A percentile compares a stretch with the other conserved stretches of the same genome.
Evolutionary conservation across 2,329 filamentous ascomycete genomes (phyloP).

Genomic region (Monilinia fructigena): DNA sequence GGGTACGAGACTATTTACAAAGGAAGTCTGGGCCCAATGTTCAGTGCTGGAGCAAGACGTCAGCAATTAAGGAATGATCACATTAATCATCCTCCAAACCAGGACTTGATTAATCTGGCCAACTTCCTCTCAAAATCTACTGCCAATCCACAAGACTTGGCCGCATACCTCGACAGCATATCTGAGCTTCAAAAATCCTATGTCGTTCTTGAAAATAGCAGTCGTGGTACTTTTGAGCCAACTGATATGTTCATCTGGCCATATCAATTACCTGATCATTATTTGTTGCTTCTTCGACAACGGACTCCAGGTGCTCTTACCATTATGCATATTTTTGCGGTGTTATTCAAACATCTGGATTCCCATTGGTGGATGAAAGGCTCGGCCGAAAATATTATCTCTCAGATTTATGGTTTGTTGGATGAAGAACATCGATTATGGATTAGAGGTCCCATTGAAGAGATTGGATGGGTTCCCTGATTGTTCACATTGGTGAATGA

Average conservation of each 20-base stretch:
- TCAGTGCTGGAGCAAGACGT: slow-evolving; percentile 22
- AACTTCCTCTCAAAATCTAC: slow-evolving; percentile 28
- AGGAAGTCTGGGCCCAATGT: slow-evolving; percentile 31
- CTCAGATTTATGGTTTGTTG: slow-evolving; percentile 39
- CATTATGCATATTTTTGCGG: slow-evolving; percentile 44
- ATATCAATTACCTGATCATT: slow-evolving; percentile 42
- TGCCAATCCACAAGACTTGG: slow-evolving; percentile 29
- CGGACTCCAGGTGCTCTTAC: slow-evolving; percentile 41
- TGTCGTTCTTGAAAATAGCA: slow-evolving; percentile 30
- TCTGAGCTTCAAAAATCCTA: slow-evolving; percentile 42
- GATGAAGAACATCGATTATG: slow-evolving; percentile 43
- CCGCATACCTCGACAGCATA: slow-evolving; percentile 40
- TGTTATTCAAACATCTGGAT: slow-evolving; percentile 41
- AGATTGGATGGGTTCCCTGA: slow-evolving; percentile 37
- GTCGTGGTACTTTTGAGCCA: slow-evolving; percentile 38
- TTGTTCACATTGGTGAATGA: not conserved
- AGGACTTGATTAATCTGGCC: slow-evolving; percentile 26
- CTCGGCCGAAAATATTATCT: slow-evolving; percentile 41
- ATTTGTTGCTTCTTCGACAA: slow-evolving; percentile 41
- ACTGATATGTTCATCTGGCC: slow-evolving; percentile 46
- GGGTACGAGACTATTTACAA: slow-evolving; percentile 32
- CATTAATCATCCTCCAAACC: slow-evolving; percentile 23
- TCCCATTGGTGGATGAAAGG: slow-evolving; percentile 43
- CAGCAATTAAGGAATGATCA: slow-evolving; percentile 28
- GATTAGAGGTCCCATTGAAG: slow-evolving; percentile 41